These are phyloP conservation scores for Multifurca ochricompacta DNA, from an alignment of 768 basidiomycete species.

Conservation along the genomic window DNA sequence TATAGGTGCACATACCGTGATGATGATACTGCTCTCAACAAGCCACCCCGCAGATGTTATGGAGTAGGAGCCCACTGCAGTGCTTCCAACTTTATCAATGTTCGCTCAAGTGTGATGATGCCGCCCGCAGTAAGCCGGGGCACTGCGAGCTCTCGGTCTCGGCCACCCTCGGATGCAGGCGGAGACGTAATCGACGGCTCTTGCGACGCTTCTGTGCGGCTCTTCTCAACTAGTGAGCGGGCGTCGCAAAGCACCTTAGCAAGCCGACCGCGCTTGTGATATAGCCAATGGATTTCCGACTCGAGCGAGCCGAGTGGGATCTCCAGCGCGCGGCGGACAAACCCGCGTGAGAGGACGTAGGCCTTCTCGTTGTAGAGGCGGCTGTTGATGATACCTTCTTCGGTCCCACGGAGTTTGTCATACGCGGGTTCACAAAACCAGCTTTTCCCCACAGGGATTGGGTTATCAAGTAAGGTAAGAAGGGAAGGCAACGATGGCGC, in stretches of 20 bases:
- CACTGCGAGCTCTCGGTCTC: constrained; percentile 45
- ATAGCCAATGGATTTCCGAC: constrained; percentile 66
- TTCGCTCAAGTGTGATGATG: constrained; percentile 70
- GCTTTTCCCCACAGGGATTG: constrained; percentile 29
- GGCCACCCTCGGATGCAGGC: constrained; percentile 4
- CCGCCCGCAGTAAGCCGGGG: constrained; percentile 75
- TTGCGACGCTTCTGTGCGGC: constrained; percentile 30
- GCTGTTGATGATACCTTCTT: constrained; percentile 85
- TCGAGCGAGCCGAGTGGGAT: constrained; percentile 66
- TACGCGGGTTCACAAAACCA: constrained; percentile 93
- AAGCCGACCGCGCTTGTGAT: constrained; percentile 55
- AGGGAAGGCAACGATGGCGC: not conserved
- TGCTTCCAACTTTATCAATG: constrained; percentile 54
- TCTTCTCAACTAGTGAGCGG: constrained; percentile 58
- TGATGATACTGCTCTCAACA: constrained; percentile 7
- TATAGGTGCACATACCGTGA: not conserved
- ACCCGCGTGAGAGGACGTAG: constrained; percentile 82
- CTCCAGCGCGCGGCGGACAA: constrained; percentile 84
- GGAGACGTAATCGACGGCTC: constrained; percentile 24
- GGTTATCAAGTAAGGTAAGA: not conserved
- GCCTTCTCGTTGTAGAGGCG: constrained; percentile 92
- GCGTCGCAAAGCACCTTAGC: constrained; percentile 62
- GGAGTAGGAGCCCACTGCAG: constrained; percentile 24
- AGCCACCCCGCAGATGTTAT: not conserved
- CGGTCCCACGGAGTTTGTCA: constrained; percentile 85